phyloP scores from a whole-genome alignment of 2,329 filamentous ascomycete species.

The Hypomyces rosellus region DNA sequence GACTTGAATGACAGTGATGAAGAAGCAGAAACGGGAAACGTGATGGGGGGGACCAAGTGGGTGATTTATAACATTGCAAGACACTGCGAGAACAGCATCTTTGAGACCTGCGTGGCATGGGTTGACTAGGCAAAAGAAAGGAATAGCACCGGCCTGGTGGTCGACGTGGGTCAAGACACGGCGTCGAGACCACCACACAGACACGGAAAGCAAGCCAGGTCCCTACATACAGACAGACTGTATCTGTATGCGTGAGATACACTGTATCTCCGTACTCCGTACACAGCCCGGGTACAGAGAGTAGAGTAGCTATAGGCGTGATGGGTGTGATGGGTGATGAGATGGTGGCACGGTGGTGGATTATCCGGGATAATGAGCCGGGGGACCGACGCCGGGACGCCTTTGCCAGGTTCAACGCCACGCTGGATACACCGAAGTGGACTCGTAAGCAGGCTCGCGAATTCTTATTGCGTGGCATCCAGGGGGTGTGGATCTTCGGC shows the following conservation, averaged over 20 bases:
- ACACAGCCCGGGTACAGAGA: neutral
- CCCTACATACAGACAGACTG: neutral
- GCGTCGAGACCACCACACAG: neutral
- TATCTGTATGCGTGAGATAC: neutral
- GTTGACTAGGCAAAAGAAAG: neutral
- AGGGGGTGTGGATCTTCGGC: neutral
- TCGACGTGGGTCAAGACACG: neutral
- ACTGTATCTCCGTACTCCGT: neutral
- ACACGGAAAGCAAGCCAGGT: neutral
- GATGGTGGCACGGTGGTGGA: neutral
- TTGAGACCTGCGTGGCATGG: slow-evolving; percentile 8
- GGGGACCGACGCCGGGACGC: slow-evolving; percentile 1
- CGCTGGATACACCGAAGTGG: slow-evolving; percentile 7
- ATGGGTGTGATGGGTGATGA: no score
- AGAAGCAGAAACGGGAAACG: neutral
- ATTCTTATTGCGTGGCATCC: slow-evolving; percentile 5
- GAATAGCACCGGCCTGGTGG: neutral
- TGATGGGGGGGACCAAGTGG: neutral
- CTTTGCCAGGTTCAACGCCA: slow-evolving; percentile 5
- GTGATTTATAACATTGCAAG: slow-evolving; percentile 9
- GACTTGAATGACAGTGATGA: slow-evolving; percentile 11
- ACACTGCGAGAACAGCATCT: neutral
- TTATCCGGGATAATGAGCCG: neutral
- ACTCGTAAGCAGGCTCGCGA: slow-evolving; percentile 1
- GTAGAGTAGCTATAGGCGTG: no score